Conservation (phyloP, 257 asterid genomes). For the Lithospermum erythrorhizon region DNA sequence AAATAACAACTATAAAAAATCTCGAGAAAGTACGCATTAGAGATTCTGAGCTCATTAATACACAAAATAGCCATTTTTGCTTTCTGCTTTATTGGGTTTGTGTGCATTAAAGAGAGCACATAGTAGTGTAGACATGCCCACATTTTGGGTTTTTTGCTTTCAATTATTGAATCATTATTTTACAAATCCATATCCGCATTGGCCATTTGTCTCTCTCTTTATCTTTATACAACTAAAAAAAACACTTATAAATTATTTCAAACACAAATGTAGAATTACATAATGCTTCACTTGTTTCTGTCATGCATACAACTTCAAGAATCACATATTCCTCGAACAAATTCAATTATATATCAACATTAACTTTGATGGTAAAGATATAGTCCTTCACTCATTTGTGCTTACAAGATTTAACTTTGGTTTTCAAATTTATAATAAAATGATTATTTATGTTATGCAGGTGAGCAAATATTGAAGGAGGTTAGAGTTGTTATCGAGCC, state of each 20-base stretch:
- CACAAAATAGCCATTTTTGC: constrained; percentile 3
- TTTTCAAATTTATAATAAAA: not conserved
- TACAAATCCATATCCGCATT: no score
- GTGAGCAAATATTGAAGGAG: constrained; percentile 2
- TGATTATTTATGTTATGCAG: constrained; percentile 14
- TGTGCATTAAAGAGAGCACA: constrained; percentile 36
- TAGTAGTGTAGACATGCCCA: constrained; percentile 12
- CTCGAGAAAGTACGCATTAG: constrained; percentile 29
- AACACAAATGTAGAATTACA: no score
- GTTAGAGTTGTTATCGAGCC: no score
- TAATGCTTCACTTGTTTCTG: not conserved
- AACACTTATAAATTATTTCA: no score
- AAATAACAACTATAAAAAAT: no score
- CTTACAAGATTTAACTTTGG: no score
- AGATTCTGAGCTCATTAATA: constrained; percentile 14
- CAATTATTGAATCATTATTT: constrained; percentile 33
- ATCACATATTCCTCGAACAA: no score
- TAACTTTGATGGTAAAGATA: no score
- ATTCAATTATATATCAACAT: no score
- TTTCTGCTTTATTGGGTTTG: constrained; percentile 6
- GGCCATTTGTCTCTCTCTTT: no score
- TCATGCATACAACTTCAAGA: not conserved
- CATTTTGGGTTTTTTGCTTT: constrained; percentile 25
- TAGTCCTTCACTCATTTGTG: no score
- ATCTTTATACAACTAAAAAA: no score